Conservation (phyloP, 352 stramenopile species). For the Phytophthora tentaculata region DNA sequence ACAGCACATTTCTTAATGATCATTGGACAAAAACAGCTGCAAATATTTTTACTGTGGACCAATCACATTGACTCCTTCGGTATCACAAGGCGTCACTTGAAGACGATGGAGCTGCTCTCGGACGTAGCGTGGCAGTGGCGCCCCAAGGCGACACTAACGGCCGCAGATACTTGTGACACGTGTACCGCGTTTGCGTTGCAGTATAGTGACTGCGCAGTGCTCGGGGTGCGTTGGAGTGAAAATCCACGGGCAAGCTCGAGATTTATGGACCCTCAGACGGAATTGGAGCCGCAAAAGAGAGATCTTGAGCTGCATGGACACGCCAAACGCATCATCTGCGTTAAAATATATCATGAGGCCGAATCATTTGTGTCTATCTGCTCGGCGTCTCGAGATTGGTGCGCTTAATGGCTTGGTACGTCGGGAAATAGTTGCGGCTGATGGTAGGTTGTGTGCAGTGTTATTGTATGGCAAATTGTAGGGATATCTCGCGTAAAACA, state of each 20-base stretch:
- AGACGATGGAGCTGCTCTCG: conserved; percentile 44
- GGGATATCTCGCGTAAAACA: conserved; percentile 34
- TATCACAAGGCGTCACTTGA: conserved; percentile 30
- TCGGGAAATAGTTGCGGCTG: background rate
- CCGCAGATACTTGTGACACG: conserved; percentile 37
- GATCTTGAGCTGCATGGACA: conserved; percentile 68
- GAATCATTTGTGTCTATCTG: conserved; percentile 42
- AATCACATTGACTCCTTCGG: conserved; percentile 11
- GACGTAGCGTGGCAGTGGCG: conserved; percentile 56
- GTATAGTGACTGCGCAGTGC: conserved; percentile 51
- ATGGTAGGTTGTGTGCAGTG: conserved; percentile 29
- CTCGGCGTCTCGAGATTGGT: conserved; percentile 77
- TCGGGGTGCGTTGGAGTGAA: conserved; percentile 50
- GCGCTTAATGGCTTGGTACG: background rate
- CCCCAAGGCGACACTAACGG: conserved; percentile 45
- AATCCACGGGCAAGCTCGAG: background rate
- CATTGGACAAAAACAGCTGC: conserved; percentile 28
- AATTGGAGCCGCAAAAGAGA: conserved; percentile 21
- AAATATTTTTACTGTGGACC: too few relatives aligned
- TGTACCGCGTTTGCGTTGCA: conserved; percentile 60
- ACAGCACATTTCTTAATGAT: conserved; percentile 12
- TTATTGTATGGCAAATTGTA: conserved; percentile 69
- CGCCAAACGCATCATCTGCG: conserved; percentile 44
- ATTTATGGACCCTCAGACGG: conserved; percentile 26
- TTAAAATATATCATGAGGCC: conserved; percentile 37